phyloP scores from a whole-genome alignment of 331 rosid genomes.

The Cucumis variabilis region DNA sequence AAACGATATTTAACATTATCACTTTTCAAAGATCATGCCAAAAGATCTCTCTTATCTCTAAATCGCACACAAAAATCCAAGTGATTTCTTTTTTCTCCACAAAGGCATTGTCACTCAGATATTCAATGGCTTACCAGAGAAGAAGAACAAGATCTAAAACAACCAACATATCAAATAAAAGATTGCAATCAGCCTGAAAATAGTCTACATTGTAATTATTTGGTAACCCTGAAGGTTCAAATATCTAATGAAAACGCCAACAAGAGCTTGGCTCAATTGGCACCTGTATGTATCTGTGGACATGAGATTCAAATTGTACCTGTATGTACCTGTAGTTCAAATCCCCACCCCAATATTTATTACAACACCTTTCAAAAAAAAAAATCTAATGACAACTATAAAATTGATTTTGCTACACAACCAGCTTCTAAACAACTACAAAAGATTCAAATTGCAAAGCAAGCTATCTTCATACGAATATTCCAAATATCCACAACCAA shows the following conservation, averaged over 20 bases:
- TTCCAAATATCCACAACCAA: constrained; percentile 10
- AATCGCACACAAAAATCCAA: background rate
- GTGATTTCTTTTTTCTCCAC: background rate
- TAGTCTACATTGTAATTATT: background rate
- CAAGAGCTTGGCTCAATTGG: too few relatives aligned
- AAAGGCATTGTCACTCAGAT: constrained; percentile 17
- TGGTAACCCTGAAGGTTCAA: background rate
- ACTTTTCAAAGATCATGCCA: background rate
- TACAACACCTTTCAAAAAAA: too few relatives aligned
- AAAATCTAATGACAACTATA: background rate
- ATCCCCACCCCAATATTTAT: too few relatives aligned
- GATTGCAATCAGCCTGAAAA: background rate
- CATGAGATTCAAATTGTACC: too few relatives aligned
- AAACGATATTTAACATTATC: too few relatives aligned
- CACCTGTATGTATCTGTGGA: too few relatives aligned
- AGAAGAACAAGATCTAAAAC: constrained; percentile 1
- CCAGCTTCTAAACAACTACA: too few relatives aligned
- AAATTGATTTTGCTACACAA: background rate
- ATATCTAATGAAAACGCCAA: too few relatives aligned
- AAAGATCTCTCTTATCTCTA: background rate
- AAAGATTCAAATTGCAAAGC: background rate
- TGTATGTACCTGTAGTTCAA: too few relatives aligned
- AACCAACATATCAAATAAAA: background rate
- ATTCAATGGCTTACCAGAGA: background rate
- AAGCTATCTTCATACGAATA: background rate